Evolutionary conservation across 2,329 filamentous ascomycete species (phyloP), one percentile per base, ranked within the genome.

Genomic region (Exophiala sp.): DNA sequence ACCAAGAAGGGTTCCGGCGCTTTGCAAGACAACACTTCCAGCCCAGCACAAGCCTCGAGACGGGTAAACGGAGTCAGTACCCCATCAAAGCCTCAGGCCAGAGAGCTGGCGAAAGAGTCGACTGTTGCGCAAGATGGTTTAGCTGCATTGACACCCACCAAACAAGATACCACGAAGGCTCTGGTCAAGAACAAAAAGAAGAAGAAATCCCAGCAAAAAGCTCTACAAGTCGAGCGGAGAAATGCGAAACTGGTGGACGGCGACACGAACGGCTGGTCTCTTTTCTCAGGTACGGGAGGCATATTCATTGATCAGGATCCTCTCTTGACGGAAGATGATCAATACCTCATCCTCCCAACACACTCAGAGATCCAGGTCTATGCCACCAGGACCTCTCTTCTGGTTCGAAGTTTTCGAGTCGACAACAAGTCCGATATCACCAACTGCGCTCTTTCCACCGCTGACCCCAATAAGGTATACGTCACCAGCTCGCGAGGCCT

Each of bases 321-420:
- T 4, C 61, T 80, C 7, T 77, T 82, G 62, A 76, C 78, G 2
- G 56, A 58, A n/a, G 77, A 83, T 63, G 77, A 79, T 58, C 73
- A 76, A 70, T 77, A 84, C 67, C 66, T 96, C 32, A 82, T 96
- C 50, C 67, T 95, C 48, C 80, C 84, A 24, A 87, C 88, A 62
- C 79, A 82, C 53, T 83, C 80, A 22, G 83, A 84, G 8, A 74
- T 96, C 46, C 85, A 89, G 65, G 77, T 95, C 21, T 95, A 93
- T 68, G 86, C 86, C 1, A 80, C 87, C 23, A 74, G 80, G 57
- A 89, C 88, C 47, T 97, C 93, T 1, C 78, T 94, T 43, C 79
- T 94, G 18, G 74, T 88, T 39, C 82, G 88, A 58, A 80, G 82
- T 48, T 83, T 96, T 42, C 71, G 78, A 10, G 71, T 83, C 22